Conservation (phyloP, 352 stramenopile species). For the Phytophthora litchii region DNA sequence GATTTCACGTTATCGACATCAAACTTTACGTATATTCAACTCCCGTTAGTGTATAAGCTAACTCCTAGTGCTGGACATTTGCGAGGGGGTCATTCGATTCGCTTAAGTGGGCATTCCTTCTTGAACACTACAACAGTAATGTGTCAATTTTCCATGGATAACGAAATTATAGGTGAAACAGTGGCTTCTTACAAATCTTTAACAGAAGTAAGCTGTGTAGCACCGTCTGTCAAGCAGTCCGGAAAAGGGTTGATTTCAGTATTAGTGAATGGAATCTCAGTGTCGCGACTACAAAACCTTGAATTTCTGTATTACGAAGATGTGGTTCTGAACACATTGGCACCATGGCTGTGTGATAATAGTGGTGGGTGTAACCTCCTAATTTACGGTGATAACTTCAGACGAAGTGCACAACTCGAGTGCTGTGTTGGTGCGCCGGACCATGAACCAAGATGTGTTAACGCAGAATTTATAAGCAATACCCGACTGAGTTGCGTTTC, state of each 20-base stretch:
- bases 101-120: slow-evolving; percentile 39
- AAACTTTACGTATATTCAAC: slow-evolving; percentile 52
- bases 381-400: slow-evolving; percentile 42
- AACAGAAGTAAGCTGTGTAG: slow-evolving; percentile 28
- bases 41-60: slow-evolving; percentile 58
- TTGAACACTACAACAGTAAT: slow-evolving; percentile 20
- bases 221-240: slow-evolving; percentile 12
- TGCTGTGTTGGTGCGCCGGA: slow-evolving; percentile 56
- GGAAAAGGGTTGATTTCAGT: slow-evolving; percentile 34
- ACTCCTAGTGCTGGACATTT: slow-evolving; percentile 39
- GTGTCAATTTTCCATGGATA: slow-evolving; percentile 39
- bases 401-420: slow-evolving; percentile 33
- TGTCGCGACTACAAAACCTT: slow-evolving; percentile 20
- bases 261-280: slow-evolving; percentile 32
- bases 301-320: slow-evolving; percentile 44
- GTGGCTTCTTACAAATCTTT: slow-evolving; percentile 28
- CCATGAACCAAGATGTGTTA: slow-evolving; percentile 17
- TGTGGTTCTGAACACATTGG: slow-evolving; percentile 40
- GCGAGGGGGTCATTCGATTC: slow-evolving; percentile 39
- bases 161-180: background rate
- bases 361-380: slow-evolving; percentile 35
- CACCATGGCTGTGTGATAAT: slow-evolving; percentile 55
- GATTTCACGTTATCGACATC: slow-evolving; percentile 44
- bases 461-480: slow-evolving; percentile 42
- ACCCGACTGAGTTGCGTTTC: slow-evolving; percentile 36